Base-by-base conservation (phyloP, 2,329 filamentous ascomycete species). In the Periglandula ipomoeae region DNA sequence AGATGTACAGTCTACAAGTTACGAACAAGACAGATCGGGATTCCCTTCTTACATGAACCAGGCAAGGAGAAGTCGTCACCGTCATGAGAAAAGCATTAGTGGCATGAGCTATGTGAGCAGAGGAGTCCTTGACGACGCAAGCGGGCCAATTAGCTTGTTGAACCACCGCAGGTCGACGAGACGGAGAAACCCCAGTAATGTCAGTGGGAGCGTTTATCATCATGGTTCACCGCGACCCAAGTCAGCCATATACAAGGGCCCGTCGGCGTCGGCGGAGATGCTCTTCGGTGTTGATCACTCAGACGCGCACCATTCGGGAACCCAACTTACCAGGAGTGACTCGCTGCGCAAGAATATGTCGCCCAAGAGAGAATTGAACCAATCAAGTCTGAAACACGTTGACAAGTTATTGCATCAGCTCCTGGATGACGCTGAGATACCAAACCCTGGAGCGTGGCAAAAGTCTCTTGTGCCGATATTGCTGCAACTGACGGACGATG, bases 401-500 rank as follows among this genome's bases (percentile, higher is more conserved):
- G 84, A 85, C 55, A 87, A 84, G 59, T 76, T 98, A 4, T 74
- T 98, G 15, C 81, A 80, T 37, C 93, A 98, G 64, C 75, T 97
- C 32, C 69, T 98, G 1, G 75, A 83, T 52, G 91, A 96, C 62
- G 79, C 81, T 2, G 74, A 78, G 3, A 81, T 98, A 22, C 77
- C 85, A 11, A 85, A 87, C 57, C 73, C 81, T 1, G 71, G 78
- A 2, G 84, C 84, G 24, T 98, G 93, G 93, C 87, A 96, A 61
- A 90, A 84, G 56, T 89, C 91, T 0, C 72, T 98, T 11, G 78
- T 96, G 45, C 93, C 93, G 0, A 94, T 98, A 46, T 75, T 98
- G 19, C 73, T 96, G 20, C 86, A 86, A 57, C 93, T 90, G 54
- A 94, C 91, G 0, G 89, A 96, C 55, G 93, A 97, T 61, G 90